Percentiles rank a stretch among this genome's conserved stretches.
phyloP scores from a whole-genome alignment of 768 basidiomycete species.

The Rhodotorula taiwanensis region DNA sequence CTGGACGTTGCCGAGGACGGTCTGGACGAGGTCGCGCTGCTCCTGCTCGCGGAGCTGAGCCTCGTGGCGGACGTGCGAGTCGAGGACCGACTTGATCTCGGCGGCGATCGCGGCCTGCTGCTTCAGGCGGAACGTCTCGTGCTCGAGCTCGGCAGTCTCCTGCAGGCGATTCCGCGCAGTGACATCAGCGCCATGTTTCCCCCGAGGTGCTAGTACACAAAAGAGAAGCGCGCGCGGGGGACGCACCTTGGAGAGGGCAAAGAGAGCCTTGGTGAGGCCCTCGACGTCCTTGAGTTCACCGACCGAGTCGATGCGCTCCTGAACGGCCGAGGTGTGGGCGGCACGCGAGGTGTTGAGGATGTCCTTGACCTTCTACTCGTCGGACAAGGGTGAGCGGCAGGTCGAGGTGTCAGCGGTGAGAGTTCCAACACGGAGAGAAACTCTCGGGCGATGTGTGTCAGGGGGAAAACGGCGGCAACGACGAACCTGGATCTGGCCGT shows the following conservation, averaged over 20 bases:
- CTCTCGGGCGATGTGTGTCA: not conserved
- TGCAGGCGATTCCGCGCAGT: constrained; percentile 42
- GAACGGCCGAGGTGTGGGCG: constrained; percentile 87
- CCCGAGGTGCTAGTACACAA: not conserved
- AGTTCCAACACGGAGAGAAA: no score
- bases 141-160: constrained; percentile 89
- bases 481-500: constrained; percentile 63
- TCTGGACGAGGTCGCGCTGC: constrained; percentile 82
- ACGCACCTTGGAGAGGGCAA: constrained; percentile 79
- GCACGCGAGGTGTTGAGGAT: constrained; percentile 73
- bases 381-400: not conserved
- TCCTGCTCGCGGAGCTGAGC: constrained; percentile 94
- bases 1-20: constrained; percentile 80
- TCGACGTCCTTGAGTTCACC: constrained; percentile 94
- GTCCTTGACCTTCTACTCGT: constrained; percentile 58
- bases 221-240: not conserved
- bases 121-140: constrained; percentile 77
- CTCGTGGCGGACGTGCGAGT: constrained; percentile 97
- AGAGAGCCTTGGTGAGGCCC: constrained; percentile 79
- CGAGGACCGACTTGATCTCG: constrained; percentile 88
- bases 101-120: constrained; percentile 79
- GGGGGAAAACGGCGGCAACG: not conserved
- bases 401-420: not conserved
- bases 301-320: constrained; percentile 84
- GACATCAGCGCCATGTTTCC: not conserved